Percentiles rank a stretch among this genome's conserved stretches.
These are phyloP conservation scores for Sporothrix phasma DNA, from an alignment of 2,329 filamentous ascomycete genomes.

Conservation along the genomic window DNA sequence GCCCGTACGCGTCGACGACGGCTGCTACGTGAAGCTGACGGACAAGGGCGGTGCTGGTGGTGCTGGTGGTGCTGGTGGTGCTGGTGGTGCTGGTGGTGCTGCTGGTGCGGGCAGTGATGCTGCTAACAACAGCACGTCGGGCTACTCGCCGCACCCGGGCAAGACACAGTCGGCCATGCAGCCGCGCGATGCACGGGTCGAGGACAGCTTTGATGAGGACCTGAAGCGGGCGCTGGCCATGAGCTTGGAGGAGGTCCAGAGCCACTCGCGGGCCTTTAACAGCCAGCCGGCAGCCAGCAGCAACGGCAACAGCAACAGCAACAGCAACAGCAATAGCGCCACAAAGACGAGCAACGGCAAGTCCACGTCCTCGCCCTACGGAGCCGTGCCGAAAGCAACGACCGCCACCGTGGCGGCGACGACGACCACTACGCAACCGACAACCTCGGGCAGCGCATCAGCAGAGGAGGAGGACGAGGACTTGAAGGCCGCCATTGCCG, in stretches of 20 bases:
- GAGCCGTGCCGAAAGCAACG: neutral
- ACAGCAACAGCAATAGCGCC: slow-evolving; percentile 15
- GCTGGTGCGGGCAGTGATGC: slow-evolving; percentile 20
- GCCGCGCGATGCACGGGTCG: slow-evolving; percentile 76
- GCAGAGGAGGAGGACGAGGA: slow-evolving; percentile 71
- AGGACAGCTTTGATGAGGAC: slow-evolving; percentile 90
- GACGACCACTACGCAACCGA: neutral
- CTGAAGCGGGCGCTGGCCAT: slow-evolving; percentile 88
- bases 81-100: slow-evolving; percentile 29
- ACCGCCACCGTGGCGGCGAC: slow-evolving; percentile 10
- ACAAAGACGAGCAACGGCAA: slow-evolving; percentile 20
- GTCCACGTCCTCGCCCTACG: slow-evolving; percentile 19
- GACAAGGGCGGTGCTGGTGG: slow-evolving; percentile 52
- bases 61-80: slow-evolving; percentile 21
- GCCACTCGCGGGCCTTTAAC: slow-evolving; percentile 54
- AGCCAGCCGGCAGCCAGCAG: slow-evolving; percentile 9
- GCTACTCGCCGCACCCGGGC: neutral
- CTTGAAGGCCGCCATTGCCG: slow-evolving; percentile 87
- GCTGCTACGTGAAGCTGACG: slow-evolving; percentile 82
- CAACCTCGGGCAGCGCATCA: neutral
- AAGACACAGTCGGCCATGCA: slow-evolving; percentile 61
- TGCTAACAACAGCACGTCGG: slow-evolving; percentile 29
- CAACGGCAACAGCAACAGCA: slow-evolving; percentile 18
- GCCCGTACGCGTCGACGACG: slow-evolving; percentile 88
- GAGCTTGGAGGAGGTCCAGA: slow-evolving; percentile 89